phyloP scores from a whole-genome alignment of 192 early-diverging fungal species.

The Coemansia reversa region DNA sequence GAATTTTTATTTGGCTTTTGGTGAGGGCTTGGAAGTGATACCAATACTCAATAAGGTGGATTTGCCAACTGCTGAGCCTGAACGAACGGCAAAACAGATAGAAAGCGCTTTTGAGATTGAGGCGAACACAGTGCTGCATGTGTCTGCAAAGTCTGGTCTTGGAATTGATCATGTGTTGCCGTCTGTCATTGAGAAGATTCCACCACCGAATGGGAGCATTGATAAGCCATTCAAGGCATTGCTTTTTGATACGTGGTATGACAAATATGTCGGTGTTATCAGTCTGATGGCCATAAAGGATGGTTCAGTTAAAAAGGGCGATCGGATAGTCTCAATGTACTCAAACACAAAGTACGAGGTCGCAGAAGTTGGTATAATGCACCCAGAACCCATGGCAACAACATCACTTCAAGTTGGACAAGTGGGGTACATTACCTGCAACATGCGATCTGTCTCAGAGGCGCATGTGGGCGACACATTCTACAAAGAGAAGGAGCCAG shows the following conservation, averaged over 20 bases:
- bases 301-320: conserved; percentile 73
- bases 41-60: conserved; percentile 96
- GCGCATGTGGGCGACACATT: conserved; percentile 97
- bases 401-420: conserved; percentile 59
- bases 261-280: conserved; percentile 96
- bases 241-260: conserved; percentile 98
- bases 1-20: conserved; percentile 93
- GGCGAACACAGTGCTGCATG: conserved; percentile 59
- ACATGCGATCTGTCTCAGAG: conserved; percentile 91
- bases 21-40: conserved; percentile 78
- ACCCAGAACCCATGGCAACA: conserved; percentile 78
- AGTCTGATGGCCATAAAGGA: conserved; percentile 88
- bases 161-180: conserved; percentile 75
- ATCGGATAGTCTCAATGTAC: conserved; percentile 77
- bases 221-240: conserved; percentile 76
- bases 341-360: conserved; percentile 85
- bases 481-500: conserved; percentile 64
- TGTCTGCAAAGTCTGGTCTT: conserved; percentile 86
- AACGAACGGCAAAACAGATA: conserved; percentile 74
- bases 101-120: conserved; percentile 86
- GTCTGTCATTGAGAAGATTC: conserved; percentile 73
- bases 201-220: conserved; percentile 67
- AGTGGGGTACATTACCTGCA: conserved; percentile 89
- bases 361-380: conserved; percentile 90
- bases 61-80: conserved; percentile 82